Conservation (phyloP, 352 stramenopile species). For the Albugo laibachii region DNA sequence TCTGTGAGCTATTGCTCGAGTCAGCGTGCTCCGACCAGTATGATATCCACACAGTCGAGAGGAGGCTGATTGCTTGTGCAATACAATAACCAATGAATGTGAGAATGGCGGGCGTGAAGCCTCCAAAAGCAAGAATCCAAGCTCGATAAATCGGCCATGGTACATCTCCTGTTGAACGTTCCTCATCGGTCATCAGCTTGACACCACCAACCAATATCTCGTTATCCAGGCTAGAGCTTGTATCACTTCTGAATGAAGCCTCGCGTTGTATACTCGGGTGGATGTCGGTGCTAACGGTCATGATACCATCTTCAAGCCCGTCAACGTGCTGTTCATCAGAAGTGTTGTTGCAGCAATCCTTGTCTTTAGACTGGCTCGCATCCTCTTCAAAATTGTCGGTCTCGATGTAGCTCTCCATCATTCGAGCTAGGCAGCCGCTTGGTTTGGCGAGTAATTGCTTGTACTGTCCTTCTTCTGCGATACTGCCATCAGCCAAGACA, state of each 20-base stretch:
- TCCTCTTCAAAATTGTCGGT: slow-evolving; percentile 27
- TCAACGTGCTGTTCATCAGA: too few relatives aligned
- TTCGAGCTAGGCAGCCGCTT: slow-evolving; percentile 9
- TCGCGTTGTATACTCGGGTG: slow-evolving; percentile 16
- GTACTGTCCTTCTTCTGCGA: slow-evolving; percentile 37
- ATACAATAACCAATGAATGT: slow-evolving; percentile 31
- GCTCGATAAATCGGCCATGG: slow-evolving; percentile 34
- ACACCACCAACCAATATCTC: slow-evolving; percentile 7
- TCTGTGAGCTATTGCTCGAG: slow-evolving; percentile 22
- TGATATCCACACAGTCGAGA: slow-evolving; percentile 81
- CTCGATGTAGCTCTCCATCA: slow-evolving; percentile 44
- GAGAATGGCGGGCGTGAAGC: slow-evolving; percentile 18
- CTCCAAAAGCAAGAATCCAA: slow-evolving; percentile 51
- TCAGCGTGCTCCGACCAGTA: slow-evolving; percentile 77
- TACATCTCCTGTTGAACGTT: slow-evolving; percentile 52
- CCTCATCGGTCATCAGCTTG: slow-evolving; percentile 46
- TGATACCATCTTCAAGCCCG: slow-evolving; percentile 9
- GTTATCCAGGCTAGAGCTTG: slow-evolving; percentile 14
- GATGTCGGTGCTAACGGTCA: slow-evolving; percentile 9
- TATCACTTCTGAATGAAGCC: slow-evolving; percentile 32
- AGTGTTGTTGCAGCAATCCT: slow-evolving; percentile 5
- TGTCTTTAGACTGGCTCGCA: slow-evolving; percentile 11
- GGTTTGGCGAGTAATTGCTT: slow-evolving; percentile 26
- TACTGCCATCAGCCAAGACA: slow-evolving; percentile 28
- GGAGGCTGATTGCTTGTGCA: slow-evolving; percentile 26